A percentile compares a stretch with the other conserved stretches of the same genome.
Evolutionary conservation across 2,329 filamentous ascomycete genomes (phyloP).

Genomic region (Knufia petricola): DNA sequence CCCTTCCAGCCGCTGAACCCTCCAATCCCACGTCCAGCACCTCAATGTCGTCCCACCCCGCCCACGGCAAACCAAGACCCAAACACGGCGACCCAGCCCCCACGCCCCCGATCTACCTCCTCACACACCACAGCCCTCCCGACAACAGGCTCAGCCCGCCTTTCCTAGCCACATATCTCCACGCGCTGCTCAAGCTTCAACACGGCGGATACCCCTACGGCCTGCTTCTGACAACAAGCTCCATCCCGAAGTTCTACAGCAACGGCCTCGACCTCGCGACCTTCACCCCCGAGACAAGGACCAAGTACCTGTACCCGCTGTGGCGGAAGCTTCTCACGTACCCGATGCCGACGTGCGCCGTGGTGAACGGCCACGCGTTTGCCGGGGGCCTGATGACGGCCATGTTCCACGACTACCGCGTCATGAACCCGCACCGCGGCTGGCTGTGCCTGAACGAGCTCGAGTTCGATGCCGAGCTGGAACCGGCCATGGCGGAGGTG

Average conservation of each 20-base stretch:
- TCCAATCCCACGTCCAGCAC: neutral
- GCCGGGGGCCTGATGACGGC: slow-evolving; percentile 73
- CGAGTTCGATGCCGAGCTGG: slow-evolving; percentile 66
- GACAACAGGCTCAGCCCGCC: slow-evolving; percentile 66
- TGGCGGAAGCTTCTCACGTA: slow-evolving; percentile 59
- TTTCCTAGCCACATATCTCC: slow-evolving; percentile 57
- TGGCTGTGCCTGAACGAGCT: slow-evolving; percentile 74
- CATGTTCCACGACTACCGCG: slow-evolving; percentile 74
- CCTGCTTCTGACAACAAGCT: slow-evolving; percentile 67
- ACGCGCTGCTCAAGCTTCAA: slow-evolving; percentile 48
- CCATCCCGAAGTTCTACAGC: slow-evolving; percentile 64
- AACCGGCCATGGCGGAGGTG: slow-evolving; percentile 62
- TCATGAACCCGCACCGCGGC: slow-evolving; percentile 62
- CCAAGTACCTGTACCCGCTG: slow-evolving; percentile 51
- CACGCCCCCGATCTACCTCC: slow-evolving; percentile 54
- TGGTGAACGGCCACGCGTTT: slow-evolving; percentile 72
- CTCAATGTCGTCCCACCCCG: neutral
- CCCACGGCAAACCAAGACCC: neutral
- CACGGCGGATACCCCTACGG: slow-evolving; percentile 32
- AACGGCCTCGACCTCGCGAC: slow-evolving; percentile 71
- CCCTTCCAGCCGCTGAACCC: neutral
- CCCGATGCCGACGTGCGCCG: slow-evolving; percentile 73
- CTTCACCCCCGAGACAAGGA: slow-evolving; percentile 51
- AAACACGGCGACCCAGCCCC: slow-evolving; percentile 24
- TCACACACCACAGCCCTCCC: slow-evolving; percentile 60